Evolutionary conservation across 169 alveolate genomes (phyloP).

Genomic region (Babesia ovis): DNA sequence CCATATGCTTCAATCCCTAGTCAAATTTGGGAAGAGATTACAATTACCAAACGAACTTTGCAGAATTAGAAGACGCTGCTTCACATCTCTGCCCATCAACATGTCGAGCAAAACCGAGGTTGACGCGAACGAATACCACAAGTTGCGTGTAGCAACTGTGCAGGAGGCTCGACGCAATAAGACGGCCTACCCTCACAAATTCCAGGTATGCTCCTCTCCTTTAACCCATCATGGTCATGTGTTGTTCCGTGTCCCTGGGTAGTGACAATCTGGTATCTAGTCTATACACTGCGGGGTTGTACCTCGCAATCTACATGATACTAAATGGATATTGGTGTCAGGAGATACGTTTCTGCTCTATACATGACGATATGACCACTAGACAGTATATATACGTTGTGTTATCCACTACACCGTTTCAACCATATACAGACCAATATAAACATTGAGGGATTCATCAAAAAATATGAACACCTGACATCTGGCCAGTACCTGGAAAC

Average conservation of each 20-base stretch:
- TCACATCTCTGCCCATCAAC: conserved; percentile 24
- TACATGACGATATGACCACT: too few relatives aligned
- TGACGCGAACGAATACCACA: conserved; percentile 74
- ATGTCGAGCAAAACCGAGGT: conserved; percentile 66
- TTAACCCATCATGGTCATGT: too few relatives aligned
- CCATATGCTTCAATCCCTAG: conserved; percentile 6
- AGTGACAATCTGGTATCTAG: too few relatives aligned
- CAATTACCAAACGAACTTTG: neutral
- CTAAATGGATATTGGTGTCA: too few relatives aligned
- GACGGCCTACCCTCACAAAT: conserved; percentile 77
- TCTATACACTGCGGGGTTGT: too few relatives aligned
- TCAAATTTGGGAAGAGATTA: neutral
- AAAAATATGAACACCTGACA: conserved; percentile 80
- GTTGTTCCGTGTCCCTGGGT: too few relatives aligned
- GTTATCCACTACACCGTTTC: neutral
- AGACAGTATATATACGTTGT: neutral
- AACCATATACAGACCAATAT: conserved; percentile 79
- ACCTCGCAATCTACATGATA: too few relatives aligned
- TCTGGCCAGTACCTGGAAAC: conserved; percentile 87
- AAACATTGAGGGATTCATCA: conserved; percentile 84
- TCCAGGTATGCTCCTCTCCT: conserved; percentile 50
- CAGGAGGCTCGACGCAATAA: conserved; percentile 67
- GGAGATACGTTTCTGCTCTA: too few relatives aligned
- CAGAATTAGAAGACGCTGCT: neutral
- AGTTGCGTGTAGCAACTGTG: conserved; percentile 69